phyloP scores from a whole-genome alignment of 495 filamentous ascomycete genomes.

The Neurospora discreta region DNA sequence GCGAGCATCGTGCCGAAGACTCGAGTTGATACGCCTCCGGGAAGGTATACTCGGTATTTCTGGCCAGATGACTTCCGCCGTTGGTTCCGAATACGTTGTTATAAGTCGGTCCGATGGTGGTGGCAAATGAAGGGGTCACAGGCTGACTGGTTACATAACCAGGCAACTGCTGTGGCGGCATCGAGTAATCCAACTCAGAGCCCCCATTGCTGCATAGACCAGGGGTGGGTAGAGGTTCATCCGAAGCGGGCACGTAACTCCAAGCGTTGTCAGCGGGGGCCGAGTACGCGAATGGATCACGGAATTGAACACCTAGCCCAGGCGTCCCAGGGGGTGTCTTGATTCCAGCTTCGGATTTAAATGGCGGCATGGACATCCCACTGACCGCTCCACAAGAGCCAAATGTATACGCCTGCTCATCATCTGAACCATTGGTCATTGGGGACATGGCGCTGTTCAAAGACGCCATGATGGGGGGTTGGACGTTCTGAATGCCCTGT shows the following conservation, averaged over 20 bases:
- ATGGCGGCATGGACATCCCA: slow-evolving; percentile 9
- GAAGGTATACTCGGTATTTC: slow-evolving; percentile 30
- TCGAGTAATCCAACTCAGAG: slow-evolving; percentile 30
- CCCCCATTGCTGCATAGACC: slow-evolving; percentile 30
- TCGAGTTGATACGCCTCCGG: slow-evolving; percentile 30
- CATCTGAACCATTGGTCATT: slow-evolving; percentile 26
- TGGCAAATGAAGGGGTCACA: slow-evolving; percentile 31
- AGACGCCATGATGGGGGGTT: slow-evolving; percentile 25
- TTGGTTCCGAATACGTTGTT: slow-evolving; percentile 17
- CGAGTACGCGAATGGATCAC: slow-evolving; percentile 19
- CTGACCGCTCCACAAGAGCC: slow-evolving; percentile 12
- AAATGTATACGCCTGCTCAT: slow-evolving; percentile 23
- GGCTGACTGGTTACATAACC: slow-evolving; percentile 33
- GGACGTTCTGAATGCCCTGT: slow-evolving; percentile 23
- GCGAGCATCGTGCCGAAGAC: slow-evolving; percentile 31
- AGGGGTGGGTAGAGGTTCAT: slow-evolving; percentile 34
- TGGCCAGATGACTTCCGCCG: slow-evolving; percentile 8
- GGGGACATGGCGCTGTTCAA: slow-evolving; percentile 25
- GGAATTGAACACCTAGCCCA: slow-evolving; percentile 23
- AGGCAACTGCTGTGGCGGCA: slow-evolving; percentile 20
- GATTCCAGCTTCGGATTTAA: slow-evolving; percentile 24
- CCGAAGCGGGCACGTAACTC: slow-evolving; percentile 23
- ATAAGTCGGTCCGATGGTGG: slow-evolving; percentile 26
- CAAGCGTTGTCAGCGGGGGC: slow-evolving; percentile 18
- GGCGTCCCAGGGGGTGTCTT: slow-evolving; percentile 40